Base-by-base conservation (phyloP, 768 basidiomycete species). In the Mycena epipterygia region DNA sequence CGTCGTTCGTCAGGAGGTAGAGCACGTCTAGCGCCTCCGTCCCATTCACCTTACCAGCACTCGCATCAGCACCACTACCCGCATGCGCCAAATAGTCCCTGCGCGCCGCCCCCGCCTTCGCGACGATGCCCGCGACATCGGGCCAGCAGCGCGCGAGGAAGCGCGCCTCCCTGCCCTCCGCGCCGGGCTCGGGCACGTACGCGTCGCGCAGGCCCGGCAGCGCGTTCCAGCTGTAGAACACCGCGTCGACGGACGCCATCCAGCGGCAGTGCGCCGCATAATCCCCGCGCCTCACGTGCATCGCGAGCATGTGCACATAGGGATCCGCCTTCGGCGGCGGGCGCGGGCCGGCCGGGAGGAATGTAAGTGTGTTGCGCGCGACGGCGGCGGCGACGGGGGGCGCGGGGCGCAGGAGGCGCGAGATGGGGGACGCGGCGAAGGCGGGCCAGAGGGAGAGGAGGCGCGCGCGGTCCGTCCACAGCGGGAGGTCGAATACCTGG, bases 1-100 rank as follows among this genome's bases (percentile, higher is more conserved):
- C 77, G 48, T 80, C 84, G 49, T 85, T 84, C 62, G 83, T 84
- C 75, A 84, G 58, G 25, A 84, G 37, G 69, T 82, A 83, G 72
- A 84, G 70, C 44, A 79, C 75, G 60, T 80, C 79, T 66, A 84
- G 53, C 32, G 39, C 35, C 25, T 30, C 23, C 25, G 13, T 30
- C 2, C 27, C 33, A n/a, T n/a, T n/a, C n/a, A n/a, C n/a, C n/a
- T n/a, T n/a, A n/a, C n/a, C n/a, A n/a, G n/a, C n/a, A n/a, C n/a
- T n/a, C n/a, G n/a, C n/a, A n/a, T n/a, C n/a, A n/a, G n/a, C n/a
- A n/a, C n/a, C n/a, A n/a, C n/a, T n/a, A 13, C 49, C 21, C 23
- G 46, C 52, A 21, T 48, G 44, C 11, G 64, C 64, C 0, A 53
- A n/a, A 30, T 67, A 71, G 8, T 71, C 70, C 0, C 52, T 23